These are phyloP conservation scores for Pythium volutum DNA, from an alignment of 352 stramenopile genomes.

Conservation along the genomic window DNA sequence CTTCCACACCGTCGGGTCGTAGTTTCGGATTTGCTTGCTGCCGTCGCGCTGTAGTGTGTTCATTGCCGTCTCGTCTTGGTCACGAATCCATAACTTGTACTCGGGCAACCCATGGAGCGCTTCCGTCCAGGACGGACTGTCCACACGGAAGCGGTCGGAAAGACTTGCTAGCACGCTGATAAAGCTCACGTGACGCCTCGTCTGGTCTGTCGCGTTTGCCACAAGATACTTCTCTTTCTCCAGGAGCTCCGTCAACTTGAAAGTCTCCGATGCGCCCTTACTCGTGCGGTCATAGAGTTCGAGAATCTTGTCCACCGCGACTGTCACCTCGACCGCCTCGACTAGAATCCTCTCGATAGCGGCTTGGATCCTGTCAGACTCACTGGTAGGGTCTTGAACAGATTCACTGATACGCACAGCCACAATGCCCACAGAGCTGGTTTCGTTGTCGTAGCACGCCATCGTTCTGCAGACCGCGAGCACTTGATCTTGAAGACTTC, in stretches of 20 bases:
- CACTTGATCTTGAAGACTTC: background rate
- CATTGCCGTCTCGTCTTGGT: background rate
- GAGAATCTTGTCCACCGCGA: background rate
- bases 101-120: background rate
- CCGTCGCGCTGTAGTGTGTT: background rate
- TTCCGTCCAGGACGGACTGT: background rate
- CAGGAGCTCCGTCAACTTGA: background rate
- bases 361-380: background rate
- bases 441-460: background rate
- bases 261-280: background rate
- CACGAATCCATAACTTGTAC: constrained; percentile 3
- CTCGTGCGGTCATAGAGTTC: background rate
- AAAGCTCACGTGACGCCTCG: background rate
- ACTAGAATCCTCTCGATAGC: background rate
- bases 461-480: background rate
- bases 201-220: background rate
- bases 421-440: background rate
- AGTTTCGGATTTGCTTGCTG: background rate
- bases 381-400: background rate
- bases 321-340: background rate
- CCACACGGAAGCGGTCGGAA: background rate
- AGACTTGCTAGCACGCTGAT: background rate
- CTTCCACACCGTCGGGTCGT: background rate
- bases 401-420: background rate
- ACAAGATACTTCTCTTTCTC: background rate